Base-by-base conservation (phyloP, 208 protist genomes). In the Acanthamoeba quina region DNA sequence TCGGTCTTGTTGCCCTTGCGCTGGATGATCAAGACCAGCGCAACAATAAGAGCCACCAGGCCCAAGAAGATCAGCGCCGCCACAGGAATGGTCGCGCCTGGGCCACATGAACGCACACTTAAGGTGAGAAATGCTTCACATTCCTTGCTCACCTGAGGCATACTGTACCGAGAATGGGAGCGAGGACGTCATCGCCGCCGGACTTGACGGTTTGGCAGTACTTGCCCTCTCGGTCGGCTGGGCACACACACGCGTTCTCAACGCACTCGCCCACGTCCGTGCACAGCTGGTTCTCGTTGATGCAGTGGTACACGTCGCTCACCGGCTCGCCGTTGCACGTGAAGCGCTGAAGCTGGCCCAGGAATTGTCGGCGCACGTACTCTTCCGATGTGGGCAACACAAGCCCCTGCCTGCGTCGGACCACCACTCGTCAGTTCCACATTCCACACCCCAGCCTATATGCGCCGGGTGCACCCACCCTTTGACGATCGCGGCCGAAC, bases 241-340 rank as follows among this genome's bases (percentile, higher is more conserved):
- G 29, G 19, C 85, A 91, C 24, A 37, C 11, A 41, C 85, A 91
- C 6, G 34, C 26, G 41, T 56, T 56, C 5, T 74, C 37, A 9
- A 31, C 26, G 64, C 85, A 91, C 41, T 91, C 24, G 21, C 85
- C 85, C 34, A 37, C 37, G 24, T 49, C 37, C 7, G 85, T 49
- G 34, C 85, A 91, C n/a, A 91, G 26, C 31, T 52, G 31, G 34
- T 60, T 47, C 24, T 91, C 64, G n/a, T 26, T 68, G n/a, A 91
- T 44, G 60, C 85, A 91, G 44, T 56, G 17, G 85, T 19, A n/a
- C 37, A 91, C 44, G 85, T 52, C 41, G 85, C 85, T 91, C 64
- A 74, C 85, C 34, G n/a, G 60, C 10, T 52, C 6, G 6, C 60
- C 85, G 0, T 72, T 7, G 85, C 85, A 91, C 15, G 85, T 91